Percentiles rank a stretch among this genome's conserved stretches.
phyloP scores from a whole-genome alignment of 2,329 filamentous ascomycete genomes.

The Ascochyta lentis region DNA sequence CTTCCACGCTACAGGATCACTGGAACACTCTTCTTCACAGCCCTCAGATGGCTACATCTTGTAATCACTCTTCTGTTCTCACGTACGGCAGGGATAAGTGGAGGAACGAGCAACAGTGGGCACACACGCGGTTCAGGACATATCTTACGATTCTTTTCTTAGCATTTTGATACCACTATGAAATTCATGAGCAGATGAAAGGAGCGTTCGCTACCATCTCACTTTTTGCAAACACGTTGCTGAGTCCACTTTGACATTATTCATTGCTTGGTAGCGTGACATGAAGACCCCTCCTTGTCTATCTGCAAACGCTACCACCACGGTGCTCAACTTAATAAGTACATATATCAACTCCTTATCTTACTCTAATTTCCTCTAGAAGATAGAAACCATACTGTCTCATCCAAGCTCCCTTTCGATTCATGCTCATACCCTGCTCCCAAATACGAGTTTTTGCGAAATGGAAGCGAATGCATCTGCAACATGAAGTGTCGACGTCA shows the following conservation, averaged over 20 bases:
- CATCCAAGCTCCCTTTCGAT: not conserved
- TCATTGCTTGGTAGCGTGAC: not conserved
- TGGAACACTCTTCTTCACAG: not conserved
- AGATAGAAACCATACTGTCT: no score
- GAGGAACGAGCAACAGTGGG: not conserved
- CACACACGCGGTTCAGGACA: not conserved
- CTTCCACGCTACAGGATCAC: not conserved
- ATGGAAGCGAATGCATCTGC: not conserved
- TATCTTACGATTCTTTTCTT: not conserved
- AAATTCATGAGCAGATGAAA: not conserved
- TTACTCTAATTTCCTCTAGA: no score
- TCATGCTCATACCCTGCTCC: not conserved
- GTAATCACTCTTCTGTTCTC: not conserved
- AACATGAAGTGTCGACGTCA: constrained; percentile 1
- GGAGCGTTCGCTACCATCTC: not conserved
- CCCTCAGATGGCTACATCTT: not conserved
- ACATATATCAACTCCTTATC: not conserved
- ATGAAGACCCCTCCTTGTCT: not conserved
- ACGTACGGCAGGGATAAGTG: not conserved
- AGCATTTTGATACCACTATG: constrained; percentile 1
- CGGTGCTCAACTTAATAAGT: not conserved
- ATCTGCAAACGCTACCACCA: constrained; percentile 1
- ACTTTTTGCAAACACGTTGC: not conserved
- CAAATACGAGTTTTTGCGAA: not conserved
- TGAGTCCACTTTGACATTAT: not conserved